phyloP scores from a whole-genome alignment of 176 grass and related monocot genomes.

The bread wheat (Triticum aestivum) region DNA sequence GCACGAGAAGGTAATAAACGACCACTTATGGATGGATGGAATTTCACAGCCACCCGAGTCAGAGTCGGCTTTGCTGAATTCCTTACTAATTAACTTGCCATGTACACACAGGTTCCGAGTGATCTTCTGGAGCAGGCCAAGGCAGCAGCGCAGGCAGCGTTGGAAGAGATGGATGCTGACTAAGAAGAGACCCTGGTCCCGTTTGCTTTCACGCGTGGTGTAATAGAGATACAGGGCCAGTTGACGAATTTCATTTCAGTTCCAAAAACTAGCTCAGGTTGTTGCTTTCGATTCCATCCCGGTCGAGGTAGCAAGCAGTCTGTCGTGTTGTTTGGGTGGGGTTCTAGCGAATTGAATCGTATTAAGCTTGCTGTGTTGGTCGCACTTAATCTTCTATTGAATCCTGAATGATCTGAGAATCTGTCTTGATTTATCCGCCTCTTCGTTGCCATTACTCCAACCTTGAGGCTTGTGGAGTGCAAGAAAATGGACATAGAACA shows the following conservation, averaged over 20 bases:
- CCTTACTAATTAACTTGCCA: not conserved
- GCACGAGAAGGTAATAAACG: slow-evolving; percentile 59
- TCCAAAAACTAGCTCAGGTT: not conserved
- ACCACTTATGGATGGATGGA: not conserved
- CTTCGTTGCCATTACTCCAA: no score
- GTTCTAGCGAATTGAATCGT: not conserved
- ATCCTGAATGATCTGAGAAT: not conserved
- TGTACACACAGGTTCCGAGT: slow-evolving; percentile 49
- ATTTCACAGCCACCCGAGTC: not conserved
- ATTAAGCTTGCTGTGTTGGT: not conserved
- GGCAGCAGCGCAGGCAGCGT: slow-evolving; percentile 58
- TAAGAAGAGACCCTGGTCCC: slow-evolving; percentile 1
- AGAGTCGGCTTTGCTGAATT: not conserved
- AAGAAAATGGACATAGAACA: no score
- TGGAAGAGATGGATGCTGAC: slow-evolving; percentile 88
- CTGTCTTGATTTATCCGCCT: not conserved
- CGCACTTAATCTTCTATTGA: slow-evolving; percentile 1
- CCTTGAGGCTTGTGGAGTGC: no score
- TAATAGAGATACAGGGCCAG: not conserved
- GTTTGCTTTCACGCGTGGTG: not conserved
- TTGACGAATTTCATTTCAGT: not conserved
- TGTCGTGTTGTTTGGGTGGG: not conserved
- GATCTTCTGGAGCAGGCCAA: slow-evolving; percentile 62
- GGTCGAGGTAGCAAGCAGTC: not conserved
- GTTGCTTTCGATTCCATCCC: not conserved